phyloP scores from a whole-genome alignment of 768 basidiomycete species.

The Hericium coralloides region DNA sequence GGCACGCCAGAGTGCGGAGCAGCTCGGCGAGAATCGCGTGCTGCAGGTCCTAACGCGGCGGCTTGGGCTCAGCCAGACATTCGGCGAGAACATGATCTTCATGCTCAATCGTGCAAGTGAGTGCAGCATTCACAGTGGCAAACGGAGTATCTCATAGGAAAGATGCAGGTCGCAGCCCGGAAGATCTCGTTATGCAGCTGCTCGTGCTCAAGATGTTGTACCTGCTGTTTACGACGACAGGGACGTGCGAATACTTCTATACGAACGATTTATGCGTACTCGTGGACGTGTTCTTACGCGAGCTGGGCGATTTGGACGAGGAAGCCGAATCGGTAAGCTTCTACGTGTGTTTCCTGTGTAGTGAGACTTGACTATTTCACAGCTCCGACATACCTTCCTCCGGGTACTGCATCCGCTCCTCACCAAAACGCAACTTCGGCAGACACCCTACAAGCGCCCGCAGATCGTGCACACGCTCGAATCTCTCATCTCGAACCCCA shows the following conservation, averaged over 20 bases:
- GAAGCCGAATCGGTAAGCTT: constrained; percentile 75
- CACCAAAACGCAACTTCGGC: constrained; percentile 84
- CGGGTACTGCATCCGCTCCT: constrained; percentile 93
- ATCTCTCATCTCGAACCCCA: constrained; percentile 60
- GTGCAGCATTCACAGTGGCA: constrained; percentile 20
- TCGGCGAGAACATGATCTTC: constrained; percentile 98
- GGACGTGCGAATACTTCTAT: constrained; percentile 93
- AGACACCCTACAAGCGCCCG: constrained; percentile 82
- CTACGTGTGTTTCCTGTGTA: constrained; percentile 21
- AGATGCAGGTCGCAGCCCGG: constrained; percentile 63
- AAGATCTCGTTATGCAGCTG: constrained; percentile 91
- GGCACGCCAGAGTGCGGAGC: constrained; percentile 17
- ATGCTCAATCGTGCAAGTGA: constrained; percentile 93
- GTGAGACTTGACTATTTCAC: not conserved
- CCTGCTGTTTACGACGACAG: constrained; percentile 87
- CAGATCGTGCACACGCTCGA: constrained; percentile 82
- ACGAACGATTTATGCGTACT: constrained; percentile 95
- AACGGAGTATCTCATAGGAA: no score
- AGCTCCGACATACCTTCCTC: constrained; percentile 94
- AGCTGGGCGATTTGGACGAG: constrained; percentile 85
- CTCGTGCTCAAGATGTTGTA: constrained; percentile 92
- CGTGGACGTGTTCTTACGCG: constrained; percentile 96
- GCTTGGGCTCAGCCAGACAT: constrained; percentile 81
- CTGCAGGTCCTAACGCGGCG: constrained; percentile 78
- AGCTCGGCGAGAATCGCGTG: constrained; percentile 64